Evolutionary conservation across 192 early-diverging fungal genomes (phyloP).

Genomic region (Linnemannia elongata): DNA sequence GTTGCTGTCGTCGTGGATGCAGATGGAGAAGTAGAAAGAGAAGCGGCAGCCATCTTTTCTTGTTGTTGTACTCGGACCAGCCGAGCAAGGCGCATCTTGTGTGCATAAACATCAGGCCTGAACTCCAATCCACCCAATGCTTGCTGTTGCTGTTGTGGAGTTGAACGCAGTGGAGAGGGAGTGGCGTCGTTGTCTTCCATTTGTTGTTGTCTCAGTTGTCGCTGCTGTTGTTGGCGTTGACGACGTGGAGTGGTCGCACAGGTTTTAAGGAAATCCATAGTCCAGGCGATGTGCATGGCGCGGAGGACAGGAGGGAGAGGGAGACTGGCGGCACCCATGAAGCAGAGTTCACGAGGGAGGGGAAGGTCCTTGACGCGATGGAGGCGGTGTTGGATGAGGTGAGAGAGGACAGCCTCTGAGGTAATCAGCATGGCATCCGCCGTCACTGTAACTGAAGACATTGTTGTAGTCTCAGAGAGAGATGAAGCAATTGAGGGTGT

Average conservation of each 20-base stretch:
- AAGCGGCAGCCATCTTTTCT: not conserved
- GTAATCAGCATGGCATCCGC: slow-evolving; percentile 32
- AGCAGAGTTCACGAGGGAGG: slow-evolving; percentile 47
- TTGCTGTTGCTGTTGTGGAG: slow-evolving; percentile 19
- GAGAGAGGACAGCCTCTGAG: slow-evolving; percentile 14
- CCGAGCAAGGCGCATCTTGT: slow-evolving; percentile 50
- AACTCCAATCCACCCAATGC: slow-evolving; percentile 39
- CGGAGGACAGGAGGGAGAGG: slow-evolving; percentile 37
- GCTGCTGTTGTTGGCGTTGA: slow-evolving; percentile 18
- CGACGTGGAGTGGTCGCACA: slow-evolving; percentile 21
- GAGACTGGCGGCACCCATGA: slow-evolving; percentile 43
- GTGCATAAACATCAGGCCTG: slow-evolving; percentile 46
- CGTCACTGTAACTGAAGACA: not conserved
- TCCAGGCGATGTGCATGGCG: slow-evolving; percentile 52
- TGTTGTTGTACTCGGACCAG: slow-evolving; percentile 38
- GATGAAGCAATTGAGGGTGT: not conserved
- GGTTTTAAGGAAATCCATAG: slow-evolving; percentile 42
- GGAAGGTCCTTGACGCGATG: slow-evolving; percentile 50
- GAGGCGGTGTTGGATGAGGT: slow-evolving; percentile 22
- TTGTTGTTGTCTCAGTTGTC: not conserved
- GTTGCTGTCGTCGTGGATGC: not conserved
- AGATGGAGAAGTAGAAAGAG: not conserved
- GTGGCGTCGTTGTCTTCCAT: not conserved
- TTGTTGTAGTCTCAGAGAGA: not conserved
- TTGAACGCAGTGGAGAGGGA: not conserved